Conservation (phyloP, 495 filamentous ascomycete genomes). For the Lasiosphaeris hirsuta region DNA sequence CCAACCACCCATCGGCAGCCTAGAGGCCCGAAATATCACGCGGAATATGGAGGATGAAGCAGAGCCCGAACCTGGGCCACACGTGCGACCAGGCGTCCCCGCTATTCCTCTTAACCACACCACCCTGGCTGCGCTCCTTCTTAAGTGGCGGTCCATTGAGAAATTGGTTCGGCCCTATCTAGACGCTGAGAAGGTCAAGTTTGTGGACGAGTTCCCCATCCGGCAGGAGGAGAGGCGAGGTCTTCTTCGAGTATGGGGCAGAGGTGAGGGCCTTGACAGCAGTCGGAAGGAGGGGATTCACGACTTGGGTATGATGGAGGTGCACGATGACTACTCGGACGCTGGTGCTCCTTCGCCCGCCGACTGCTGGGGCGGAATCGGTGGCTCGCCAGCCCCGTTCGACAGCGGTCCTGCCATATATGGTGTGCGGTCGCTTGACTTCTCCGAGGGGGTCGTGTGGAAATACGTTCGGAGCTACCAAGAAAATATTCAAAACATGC, state of each 20-base stretch:
- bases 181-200: slow-evolving; percentile 50
- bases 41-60: slow-evolving; percentile 41
- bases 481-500: slow-evolving; percentile 78
- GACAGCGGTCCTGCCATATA: slow-evolving; percentile 46
- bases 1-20: slow-evolving; percentile 18
- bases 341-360: slow-evolving; percentile 46
- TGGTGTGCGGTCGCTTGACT: slow-evolving; percentile 53
- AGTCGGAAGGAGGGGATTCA: slow-evolving; percentile 30
- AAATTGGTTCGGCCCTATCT: slow-evolving; percentile 48
- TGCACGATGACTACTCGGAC: slow-evolving; percentile 43
- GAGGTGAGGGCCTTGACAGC: slow-evolving; percentile 66
- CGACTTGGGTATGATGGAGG: slow-evolving; percentile 28
- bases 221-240: slow-evolving; percentile 72
- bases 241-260: slow-evolving; percentile 69
- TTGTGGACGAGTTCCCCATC: slow-evolving; percentile 63
- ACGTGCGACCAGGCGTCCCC: slow-evolving; percentile 51
- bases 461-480: slow-evolving; percentile 69
- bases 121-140: slow-evolving; percentile 72
- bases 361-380: slow-evolving; percentile 49
- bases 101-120: slow-evolving; percentile 76
- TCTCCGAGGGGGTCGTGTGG: slow-evolving; percentile 59
- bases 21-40: slow-evolving; percentile 31
- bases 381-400: slow-evolving; percentile 37
- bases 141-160: slow-evolving; percentile 67
- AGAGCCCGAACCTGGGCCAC: slow-evolving; percentile 43